Conservation (phyloP, 441 rosid genomes). For the Eruca vesicaria region DNA sequence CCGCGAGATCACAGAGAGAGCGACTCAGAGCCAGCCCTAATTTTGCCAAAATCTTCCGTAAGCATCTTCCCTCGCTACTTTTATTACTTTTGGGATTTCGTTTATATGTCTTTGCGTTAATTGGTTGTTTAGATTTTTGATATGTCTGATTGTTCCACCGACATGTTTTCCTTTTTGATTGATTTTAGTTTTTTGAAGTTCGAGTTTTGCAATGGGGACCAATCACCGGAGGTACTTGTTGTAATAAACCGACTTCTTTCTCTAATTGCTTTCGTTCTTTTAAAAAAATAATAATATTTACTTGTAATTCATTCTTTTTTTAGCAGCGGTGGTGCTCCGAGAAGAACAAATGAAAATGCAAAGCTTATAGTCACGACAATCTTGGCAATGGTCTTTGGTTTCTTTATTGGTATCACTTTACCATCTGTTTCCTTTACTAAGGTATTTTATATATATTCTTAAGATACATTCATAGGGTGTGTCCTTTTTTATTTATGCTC, state of each 20-base stretch:
- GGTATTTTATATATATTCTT: slow-evolving; percentile 37
- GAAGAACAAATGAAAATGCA: slow-evolving; percentile 51
- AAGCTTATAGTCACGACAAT: slow-evolving; percentile 51
- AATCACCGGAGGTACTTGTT: slow-evolving; percentile 56
- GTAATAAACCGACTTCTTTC: not conserved
- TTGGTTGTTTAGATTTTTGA: not conserved
- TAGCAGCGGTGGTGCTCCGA: slow-evolving; percentile 62
- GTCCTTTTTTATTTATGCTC: not conserved
- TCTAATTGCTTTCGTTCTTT: not conserved
- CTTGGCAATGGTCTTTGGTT: slow-evolving; percentile 66
- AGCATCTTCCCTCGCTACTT: not conserved
- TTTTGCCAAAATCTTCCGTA: slow-evolving; percentile 7
- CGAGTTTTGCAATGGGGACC: slow-evolving; percentile 44
- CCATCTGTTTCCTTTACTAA: slow-evolving; percentile 54
- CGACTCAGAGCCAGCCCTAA: slow-evolving; percentile 25
- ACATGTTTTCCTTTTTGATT: not conserved
- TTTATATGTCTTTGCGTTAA: not conserved
- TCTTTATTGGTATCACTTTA: slow-evolving; percentile 67
- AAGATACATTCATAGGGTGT: not conserved
- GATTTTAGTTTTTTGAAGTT: slow-evolving; percentile 15
- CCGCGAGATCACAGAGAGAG: slow-evolving; percentile 6
- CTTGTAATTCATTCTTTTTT: too few species aligned
- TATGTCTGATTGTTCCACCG: slow-evolving; percentile 16
- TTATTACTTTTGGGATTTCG: not conserved
- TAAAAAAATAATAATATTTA: not conserved